These are phyloP conservation scores for Populus tomentosa DNA, from an alignment of 441 rosid species.

Conservation along the genomic window DNA sequence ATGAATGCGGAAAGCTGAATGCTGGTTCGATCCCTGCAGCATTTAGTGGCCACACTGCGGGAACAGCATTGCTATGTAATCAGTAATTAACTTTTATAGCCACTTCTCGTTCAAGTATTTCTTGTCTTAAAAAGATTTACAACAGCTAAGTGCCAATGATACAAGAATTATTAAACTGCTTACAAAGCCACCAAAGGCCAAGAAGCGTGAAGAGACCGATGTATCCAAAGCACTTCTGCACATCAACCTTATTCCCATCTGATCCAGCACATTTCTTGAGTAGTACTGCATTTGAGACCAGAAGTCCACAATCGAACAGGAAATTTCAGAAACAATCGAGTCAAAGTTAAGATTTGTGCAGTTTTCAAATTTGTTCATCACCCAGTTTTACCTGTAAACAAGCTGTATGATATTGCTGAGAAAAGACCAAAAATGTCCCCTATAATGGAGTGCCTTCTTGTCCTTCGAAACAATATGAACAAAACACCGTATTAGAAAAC, in stretches of 20 bases:
- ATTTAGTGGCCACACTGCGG: conserved; percentile 56
- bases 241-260: conserved; percentile 45
- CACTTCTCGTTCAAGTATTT: conserved; percentile 6
- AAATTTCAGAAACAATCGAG: neutral
- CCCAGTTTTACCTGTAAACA: conserved; percentile 46
- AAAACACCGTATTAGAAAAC: conserved; percentile 3
- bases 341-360: neutral
- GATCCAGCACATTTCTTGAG: conserved; percentile 55
- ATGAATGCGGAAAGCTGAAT: conserved; percentile 46
- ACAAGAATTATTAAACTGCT: conserved; percentile 13
- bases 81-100: neutral
- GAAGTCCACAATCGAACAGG: neutral
- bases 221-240: conserved; percentile 55
- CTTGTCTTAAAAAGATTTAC: neutral
- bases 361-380: neutral
- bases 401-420: conserved; percentile 49
- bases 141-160: neutral
- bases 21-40: conserved; percentile 50
- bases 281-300: conserved; percentile 36
- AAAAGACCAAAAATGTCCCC: conserved; percentile 56
- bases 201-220: conserved; percentile 53
- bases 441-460: conserved; percentile 36
- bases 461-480: conserved; percentile 25
- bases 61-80: neutral
- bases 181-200: conserved; percentile 73